Base-by-base conservation (phyloP, 768 basidiomycete species). In the Lactifluus rugatus region DNA sequence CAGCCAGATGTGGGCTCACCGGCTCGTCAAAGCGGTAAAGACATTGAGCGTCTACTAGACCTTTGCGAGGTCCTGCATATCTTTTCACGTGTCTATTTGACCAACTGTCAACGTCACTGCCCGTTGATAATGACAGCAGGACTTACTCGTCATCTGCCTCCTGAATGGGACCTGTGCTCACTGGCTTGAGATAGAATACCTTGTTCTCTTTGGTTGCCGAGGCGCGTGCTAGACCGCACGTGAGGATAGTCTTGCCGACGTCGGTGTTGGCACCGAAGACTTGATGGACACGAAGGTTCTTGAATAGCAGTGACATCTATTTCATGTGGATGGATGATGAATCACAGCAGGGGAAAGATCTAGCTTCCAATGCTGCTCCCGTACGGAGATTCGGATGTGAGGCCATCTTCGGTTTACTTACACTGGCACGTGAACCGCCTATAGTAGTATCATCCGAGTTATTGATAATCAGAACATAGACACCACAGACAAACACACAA, bases 261-360 rank as follows among this genome's bases (percentile, higher is more conserved):
- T 93, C 85, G 2, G 95, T 98, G 71, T 95, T 96, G 1, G 94
- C 93, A 32, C 95, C 95, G 67, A 96, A 95, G 58, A 97, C 75
- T 69, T 95, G 91, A 70, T 93, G 89, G 31, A 93, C 75, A 17
- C 91, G 82, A 34, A 97, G 78, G 67, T 93, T 79, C 66, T 81
- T 84, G 76, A 88, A 94, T 46, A 98, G 83, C 21, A 85, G 78
- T 49, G 88, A 82, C 91, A 93, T 93, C 44, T 56, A 56, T 32
- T 17, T 42, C 26, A 39, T 50, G 23, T 5, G n/a, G n/a, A 28
- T 17, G 5, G 41, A 44, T 2, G 14, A 11, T 17, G 25, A 5
- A 36, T 46, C 16, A 36, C 16, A 37, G 25, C 23, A n/a, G 13
- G 41, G 4, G 17, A n/a, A 6, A 19, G 37, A n/a, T 7, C 5